These are phyloP conservation scores for Penicillium fimorum DNA, from an alignment of 495 filamentous ascomycete genomes.

Conservation along the genomic window DNA sequence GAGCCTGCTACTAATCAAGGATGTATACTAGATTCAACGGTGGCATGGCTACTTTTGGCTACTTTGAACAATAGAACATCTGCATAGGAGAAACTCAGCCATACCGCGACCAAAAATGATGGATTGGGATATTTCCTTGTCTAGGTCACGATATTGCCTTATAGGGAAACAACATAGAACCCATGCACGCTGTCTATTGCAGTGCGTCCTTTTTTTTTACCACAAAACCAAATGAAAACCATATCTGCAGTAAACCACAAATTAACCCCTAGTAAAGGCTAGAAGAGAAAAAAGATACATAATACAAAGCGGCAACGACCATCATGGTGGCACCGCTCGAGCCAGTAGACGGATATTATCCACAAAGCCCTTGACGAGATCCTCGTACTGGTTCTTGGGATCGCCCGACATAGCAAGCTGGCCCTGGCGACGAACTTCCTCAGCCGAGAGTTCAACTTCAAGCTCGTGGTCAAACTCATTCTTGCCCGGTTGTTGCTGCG, in stretches of 20 bases:
- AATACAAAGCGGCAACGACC: constrained; percentile 20
- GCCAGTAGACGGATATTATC: constrained; percentile 76
- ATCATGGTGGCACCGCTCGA: constrained; percentile 45
- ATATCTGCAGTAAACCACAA: constrained; percentile 15
- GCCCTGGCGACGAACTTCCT: constrained; percentile 67
- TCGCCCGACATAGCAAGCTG: constrained; percentile 53
- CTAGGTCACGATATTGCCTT: neutral
- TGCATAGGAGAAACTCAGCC: neutral
- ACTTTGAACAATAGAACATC: neutral
- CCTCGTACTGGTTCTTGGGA: constrained; percentile 63
- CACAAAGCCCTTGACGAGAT: constrained; percentile 76
- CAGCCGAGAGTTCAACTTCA: constrained; percentile 76
- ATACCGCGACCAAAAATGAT: neutral
- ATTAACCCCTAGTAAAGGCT: constrained; percentile 3
- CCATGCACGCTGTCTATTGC: constrained; percentile 12
- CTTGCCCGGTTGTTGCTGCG: constrained; percentile 40
- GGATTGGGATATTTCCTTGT: neutral
- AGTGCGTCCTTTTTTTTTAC: constrained; percentile 5
- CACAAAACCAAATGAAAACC: constrained; percentile 17
- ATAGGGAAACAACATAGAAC: neutral
- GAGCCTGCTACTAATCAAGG: too few relatives aligned
- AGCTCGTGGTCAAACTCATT: constrained; percentile 79
- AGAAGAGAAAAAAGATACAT: constrained; percentile 18
- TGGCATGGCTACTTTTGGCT: neutral
- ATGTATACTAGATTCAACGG: too few relatives aligned